phyloP scores from a whole-genome alignment of 805 yeast genomes.

The Candida vartiovaarae region DNA sequence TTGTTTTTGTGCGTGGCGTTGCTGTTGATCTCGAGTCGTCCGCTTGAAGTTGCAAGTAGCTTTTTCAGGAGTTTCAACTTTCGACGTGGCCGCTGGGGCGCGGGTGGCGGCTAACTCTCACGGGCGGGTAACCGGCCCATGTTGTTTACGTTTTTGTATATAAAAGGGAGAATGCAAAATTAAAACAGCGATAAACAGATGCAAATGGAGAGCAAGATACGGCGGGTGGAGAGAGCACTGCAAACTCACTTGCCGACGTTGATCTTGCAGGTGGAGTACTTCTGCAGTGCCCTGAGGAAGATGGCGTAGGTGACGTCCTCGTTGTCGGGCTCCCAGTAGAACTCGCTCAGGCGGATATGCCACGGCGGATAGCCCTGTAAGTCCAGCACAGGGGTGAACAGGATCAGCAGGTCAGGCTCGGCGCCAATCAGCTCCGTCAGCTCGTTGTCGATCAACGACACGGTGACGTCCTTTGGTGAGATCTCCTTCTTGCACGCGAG shows the following conservation, averaged over 20 bases:
- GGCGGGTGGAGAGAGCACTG: not conserved
- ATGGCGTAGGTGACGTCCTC: conserved; percentile 75
- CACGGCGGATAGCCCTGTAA: conserved; percentile 97
- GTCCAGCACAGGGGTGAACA: conserved; percentile 83
- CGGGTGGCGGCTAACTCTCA: too few relatives aligned
- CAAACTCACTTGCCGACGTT: conserved; percentile 70
- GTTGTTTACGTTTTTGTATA: too few relatives aligned
- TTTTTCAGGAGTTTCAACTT: too few relatives aligned
- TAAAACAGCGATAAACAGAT: too few relatives aligned
- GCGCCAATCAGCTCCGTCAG: conserved; percentile 67
- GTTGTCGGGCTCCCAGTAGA: conserved; percentile 88
- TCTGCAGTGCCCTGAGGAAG: conserved; percentile 69
- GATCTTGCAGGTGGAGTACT: conserved; percentile 72
- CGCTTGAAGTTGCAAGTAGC: too few relatives aligned
- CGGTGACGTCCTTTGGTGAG: conserved; percentile 57
- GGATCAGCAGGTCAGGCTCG: conserved; percentile 87
- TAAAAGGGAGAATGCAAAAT: too few relatives aligned
- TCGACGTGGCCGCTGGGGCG: too few relatives aligned
- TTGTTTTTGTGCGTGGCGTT: too few relatives aligned
- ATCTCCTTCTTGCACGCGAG: conserved; percentile 57
- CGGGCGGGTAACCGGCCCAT: too few relatives aligned
- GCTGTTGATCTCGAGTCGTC: too few relatives aligned
- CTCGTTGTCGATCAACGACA: conserved; percentile 70
- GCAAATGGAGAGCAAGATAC: not conserved
- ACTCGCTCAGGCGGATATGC: conserved; percentile 88